Evolutionary conservation across 495 filamentous ascomycete genomes (phyloP), one percentile per base, ranked within the genome.

Genomic region (Lophium mytilinum): DNA sequence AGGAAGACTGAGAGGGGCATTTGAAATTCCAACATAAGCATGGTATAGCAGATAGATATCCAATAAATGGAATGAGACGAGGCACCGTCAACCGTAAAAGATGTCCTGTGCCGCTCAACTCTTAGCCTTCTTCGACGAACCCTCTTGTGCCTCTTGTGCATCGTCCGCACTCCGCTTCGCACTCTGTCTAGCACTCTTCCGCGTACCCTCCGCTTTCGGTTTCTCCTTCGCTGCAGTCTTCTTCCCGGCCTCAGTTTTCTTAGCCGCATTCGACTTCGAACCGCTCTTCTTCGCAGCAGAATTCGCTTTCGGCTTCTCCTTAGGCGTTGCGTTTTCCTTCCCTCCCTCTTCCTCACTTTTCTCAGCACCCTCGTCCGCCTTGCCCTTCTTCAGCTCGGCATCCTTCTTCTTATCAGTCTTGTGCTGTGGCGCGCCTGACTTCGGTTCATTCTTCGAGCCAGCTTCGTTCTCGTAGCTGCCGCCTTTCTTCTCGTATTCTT

Each of bases 401-500:
- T 67, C 35, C 8, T 56, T 58, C 7, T 60, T 64, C 50, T 55
- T 57, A 9, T 45, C 41, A 37, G 69, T 64, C 51, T 68, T 73
- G 35, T 71, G 62, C 64, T 75, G 61, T 0, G 76, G 78, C 5
- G 67, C 62, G 14, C 77, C 77, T 61, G 73, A 76, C 54, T 70
- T 67, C 0, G 77, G 77, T 62, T 78, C 71, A 45, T 80, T 77
- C 57, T 80, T 79, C 36, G 74, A 78, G 1, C 75, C 75, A 0
- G 75, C 56, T 40, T 76, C 70, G 53, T 81, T 76, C 52, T 78
- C 76, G 61, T 80, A 82, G 15, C 65, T 70, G 5, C 78, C 78
- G 10, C 78, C 77, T 21, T 69, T 66, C 57, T 72, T 73, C 60
- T 82, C 78, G 58, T 80, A 80, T 60, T 80, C 76, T 61, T 80